A percentile compares a stretch with the other conserved stretches of the same genome.
Conservation (phyloP, 768 basidiomycete species). For the Boletus sp. region DNA sequence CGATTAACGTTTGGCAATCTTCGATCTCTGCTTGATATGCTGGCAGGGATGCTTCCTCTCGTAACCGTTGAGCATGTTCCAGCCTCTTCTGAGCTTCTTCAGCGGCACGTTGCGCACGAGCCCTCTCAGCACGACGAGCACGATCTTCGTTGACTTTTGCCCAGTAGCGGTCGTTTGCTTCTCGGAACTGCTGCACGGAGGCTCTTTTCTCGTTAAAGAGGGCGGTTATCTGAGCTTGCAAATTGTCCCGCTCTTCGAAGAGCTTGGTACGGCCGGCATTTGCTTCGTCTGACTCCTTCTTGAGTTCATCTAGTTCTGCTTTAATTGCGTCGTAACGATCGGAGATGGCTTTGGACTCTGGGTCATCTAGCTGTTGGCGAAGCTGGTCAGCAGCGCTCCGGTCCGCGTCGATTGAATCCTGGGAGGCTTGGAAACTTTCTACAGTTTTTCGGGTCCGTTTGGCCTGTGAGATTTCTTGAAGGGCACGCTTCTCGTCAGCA, state of each 20-base stretch:
- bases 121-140: constrained; percentile 74
- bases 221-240: constrained; percentile 66
- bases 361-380: constrained; percentile 83
- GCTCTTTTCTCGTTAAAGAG: constrained; percentile 79
- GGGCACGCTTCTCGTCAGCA: constrained; percentile 91
- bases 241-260: constrained; percentile 77
- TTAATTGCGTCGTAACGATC: constrained; percentile 81
- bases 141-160: constrained; percentile 85
- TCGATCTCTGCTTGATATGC: constrained; percentile 93
- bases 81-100: constrained; percentile 77
- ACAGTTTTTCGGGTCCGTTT: constrained; percentile 72
- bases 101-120: constrained; percentile 68
- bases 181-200: constrained; percentile 64
- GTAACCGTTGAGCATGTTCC: constrained; percentile 73
- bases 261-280: constrained; percentile 79
- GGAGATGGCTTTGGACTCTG: constrained; percentile 75
- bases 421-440: constrained; percentile 76
- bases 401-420: constrained; percentile 79
- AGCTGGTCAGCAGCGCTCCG: constrained; percentile 73
- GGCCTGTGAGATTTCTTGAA: constrained; percentile 78
- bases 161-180: constrained; percentile 81
- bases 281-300: constrained; percentile 81
- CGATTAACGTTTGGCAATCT: constrained; percentile 92
- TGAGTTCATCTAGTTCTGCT: constrained; percentile 80
- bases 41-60: constrained; percentile 87